These are phyloP conservation scores for Termitomyces titanicus DNA, from an alignment of 768 basidiomycete genomes.

Conservation along the genomic window DNA sequence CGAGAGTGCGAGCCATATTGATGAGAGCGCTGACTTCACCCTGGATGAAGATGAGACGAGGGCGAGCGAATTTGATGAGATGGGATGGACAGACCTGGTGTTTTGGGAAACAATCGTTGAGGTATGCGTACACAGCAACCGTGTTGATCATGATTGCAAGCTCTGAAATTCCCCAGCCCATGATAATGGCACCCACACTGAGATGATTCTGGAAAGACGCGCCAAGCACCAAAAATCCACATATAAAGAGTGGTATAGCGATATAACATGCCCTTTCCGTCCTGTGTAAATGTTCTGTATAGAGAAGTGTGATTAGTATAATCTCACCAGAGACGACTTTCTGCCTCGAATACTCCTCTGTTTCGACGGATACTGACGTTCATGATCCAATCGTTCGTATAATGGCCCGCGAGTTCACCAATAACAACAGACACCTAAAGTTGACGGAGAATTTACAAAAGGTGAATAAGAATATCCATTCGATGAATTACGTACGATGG, in stretches of 20 bases:
- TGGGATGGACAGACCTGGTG: slow-evolving; percentile 13
- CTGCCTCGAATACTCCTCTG: slow-evolving; percentile 57
- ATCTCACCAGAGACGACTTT: slow-evolving; percentile 55
- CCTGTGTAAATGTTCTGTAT: neutral
- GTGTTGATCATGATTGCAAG: slow-evolving; percentile 57
- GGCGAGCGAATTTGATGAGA: too few species aligned
- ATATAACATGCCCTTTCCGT: slow-evolving; percentile 53
- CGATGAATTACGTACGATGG: slow-evolving; percentile 34
- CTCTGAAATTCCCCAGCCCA: slow-evolving; percentile 67
- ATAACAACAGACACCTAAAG: slow-evolving; percentile 45
- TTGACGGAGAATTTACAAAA: neutral
- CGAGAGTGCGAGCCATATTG: slow-evolving; percentile 52
- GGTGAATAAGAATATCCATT: neutral
- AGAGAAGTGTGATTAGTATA: neutral
- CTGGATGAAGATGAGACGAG: slow-evolving; percentile 13
- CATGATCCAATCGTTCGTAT: slow-evolving; percentile 51
- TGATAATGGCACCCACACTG: slow-evolving; percentile 48
- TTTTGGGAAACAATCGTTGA: slow-evolving; percentile 24
- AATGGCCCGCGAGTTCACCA: slow-evolving; percentile 51
- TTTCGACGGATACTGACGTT: slow-evolving; percentile 42
- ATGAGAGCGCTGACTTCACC: slow-evolving; percentile 64
- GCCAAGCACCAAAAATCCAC: slow-evolving; percentile 58
- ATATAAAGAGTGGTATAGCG: slow-evolving; percentile 56
- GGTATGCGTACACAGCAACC: slow-evolving; percentile 52
- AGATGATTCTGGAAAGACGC: slow-evolving; percentile 51